Conservation (phyloP, 73 alveolate species). For the Paramecium sonneborni region DNA sequence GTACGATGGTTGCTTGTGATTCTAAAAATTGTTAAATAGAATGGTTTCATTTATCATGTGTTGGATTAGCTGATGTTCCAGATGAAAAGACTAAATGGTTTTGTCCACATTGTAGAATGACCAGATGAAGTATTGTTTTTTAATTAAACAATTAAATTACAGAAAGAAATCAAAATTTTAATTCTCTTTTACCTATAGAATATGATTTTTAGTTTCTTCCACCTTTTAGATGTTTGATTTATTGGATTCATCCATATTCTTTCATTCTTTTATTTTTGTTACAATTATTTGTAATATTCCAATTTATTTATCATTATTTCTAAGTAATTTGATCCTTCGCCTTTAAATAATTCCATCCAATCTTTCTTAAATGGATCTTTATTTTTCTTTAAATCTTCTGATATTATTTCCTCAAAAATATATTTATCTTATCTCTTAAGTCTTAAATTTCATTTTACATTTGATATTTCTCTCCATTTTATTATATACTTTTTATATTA, state of each 20-base stretch:
- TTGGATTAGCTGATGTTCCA: constrained; percentile 5
- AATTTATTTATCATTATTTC: not conserved
- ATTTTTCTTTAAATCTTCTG: not conserved
- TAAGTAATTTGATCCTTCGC: no score
- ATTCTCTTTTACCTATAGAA: not conserved
- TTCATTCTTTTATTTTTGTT: not conserved
- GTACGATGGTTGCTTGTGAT: constrained; percentile 49
- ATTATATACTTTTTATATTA: not conserved
- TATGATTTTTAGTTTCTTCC: not conserved
- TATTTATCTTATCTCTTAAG: not conserved
- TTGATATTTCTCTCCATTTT: not conserved
- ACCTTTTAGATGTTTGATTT: not conserved
- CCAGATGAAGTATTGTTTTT: not conserved
- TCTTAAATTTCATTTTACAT: not conserved
- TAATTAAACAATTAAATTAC: not conserved
- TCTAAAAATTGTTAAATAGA: not conserved
- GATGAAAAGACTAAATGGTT: constrained; percentile 18
- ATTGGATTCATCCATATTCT: not conserved
- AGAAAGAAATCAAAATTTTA: not conserved
- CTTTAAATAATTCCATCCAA: no score
- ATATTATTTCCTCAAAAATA: not conserved
- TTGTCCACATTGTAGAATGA: not conserved
- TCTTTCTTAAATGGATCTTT: not conserved
- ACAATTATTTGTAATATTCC: not conserved
- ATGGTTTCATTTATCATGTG: constrained; percentile 29